Conservation (phyloP, 306 rosid species). For the Vicia sativa region DNA sequence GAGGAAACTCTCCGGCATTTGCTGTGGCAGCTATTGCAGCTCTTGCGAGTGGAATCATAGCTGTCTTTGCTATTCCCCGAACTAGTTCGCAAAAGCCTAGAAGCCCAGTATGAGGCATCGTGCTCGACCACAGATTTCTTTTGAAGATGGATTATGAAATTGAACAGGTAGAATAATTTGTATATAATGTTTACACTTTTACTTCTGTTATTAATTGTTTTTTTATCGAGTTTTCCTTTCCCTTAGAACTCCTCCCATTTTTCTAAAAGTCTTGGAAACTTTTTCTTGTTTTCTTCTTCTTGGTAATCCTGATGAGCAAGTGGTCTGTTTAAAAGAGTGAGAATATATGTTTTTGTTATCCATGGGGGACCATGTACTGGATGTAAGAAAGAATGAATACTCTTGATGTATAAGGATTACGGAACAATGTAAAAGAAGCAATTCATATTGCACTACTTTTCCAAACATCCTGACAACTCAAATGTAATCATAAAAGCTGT, state of each 20-base stretch:
- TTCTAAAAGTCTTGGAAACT: constrained; percentile 34
- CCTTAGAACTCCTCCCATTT: constrained; percentile 10
- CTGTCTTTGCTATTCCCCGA: constrained; percentile 82
- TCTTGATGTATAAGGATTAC: constrained; percentile 33
- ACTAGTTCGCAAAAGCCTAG: constrained; percentile 69
- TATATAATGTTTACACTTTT: constrained; percentile 34
- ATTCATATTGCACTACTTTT: constrained; percentile 49
- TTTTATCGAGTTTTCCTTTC: constrained; percentile 38
- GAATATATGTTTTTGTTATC: constrained; percentile 40
- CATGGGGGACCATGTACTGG: constrained; percentile 45
- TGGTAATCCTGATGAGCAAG: constrained; percentile 34
- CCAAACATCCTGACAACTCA: constrained; percentile 51
- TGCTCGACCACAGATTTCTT: constrained; percentile 42
- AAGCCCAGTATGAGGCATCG: constrained; percentile 69
- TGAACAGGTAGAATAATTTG: constrained; percentile 48
- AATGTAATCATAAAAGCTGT: constrained; percentile 57
- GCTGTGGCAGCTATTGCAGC: constrained; percentile 87
- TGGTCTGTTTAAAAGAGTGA: constrained; percentile 41
- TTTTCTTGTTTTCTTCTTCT: not conserved
- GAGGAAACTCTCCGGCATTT: constrained; percentile 95
- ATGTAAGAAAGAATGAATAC: constrained; percentile 44
- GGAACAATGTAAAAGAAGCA: constrained; percentile 53
- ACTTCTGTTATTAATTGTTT: constrained; percentile 32
- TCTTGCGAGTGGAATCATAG: constrained; percentile 79
- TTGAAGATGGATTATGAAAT: constrained; percentile 40